Percentiles rank a stretch among this genome's conserved stretches.
Evolutionary conservation across 768 basidiomycete genomes (phyloP).

Genomic region (Suillus brevipes): DNA sequence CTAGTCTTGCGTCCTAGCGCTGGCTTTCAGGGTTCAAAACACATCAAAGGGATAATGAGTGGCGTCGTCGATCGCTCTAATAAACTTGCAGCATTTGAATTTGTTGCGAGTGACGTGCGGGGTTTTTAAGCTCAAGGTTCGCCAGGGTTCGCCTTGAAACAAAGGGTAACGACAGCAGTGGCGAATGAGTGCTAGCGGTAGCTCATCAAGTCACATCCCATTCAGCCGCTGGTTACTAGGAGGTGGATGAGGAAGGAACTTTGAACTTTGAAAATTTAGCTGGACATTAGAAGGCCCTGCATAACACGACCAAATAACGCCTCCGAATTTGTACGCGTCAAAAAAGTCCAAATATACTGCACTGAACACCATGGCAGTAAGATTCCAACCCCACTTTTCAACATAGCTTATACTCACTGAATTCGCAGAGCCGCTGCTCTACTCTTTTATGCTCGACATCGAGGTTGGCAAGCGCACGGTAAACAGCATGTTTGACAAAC

Average conservation of each 20-base stretch:
- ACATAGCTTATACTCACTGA: background rate
- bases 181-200: background rate
- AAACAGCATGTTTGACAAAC: conserved; percentile 12
- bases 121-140: no score
- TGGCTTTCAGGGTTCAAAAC: background rate
- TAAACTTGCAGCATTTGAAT: background rate
- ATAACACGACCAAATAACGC: conserved; percentile 19
- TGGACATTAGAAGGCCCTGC: background rate
- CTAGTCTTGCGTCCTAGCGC: background rate
- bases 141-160: background rate
- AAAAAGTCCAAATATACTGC: conserved; percentile 11
- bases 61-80: background rate
- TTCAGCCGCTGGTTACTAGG: background rate
- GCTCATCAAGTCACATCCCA: background rate
- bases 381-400: background rate
- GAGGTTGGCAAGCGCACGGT: conserved; percentile 16
- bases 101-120: background rate
- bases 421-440: conserved; percentile 23
- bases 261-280: background rate
- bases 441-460: conserved; percentile 19
- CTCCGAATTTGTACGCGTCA: conserved; percentile 21
- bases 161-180: background rate
- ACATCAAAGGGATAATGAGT: background rate
- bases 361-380: conserved; percentile 28
- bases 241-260: background rate